Evolutionary conservation across 2,329 filamentous ascomycete species (phyloP), one percentile per base, ranked within the genome.

Genomic region (Stemphylium vesicarium): DNA sequence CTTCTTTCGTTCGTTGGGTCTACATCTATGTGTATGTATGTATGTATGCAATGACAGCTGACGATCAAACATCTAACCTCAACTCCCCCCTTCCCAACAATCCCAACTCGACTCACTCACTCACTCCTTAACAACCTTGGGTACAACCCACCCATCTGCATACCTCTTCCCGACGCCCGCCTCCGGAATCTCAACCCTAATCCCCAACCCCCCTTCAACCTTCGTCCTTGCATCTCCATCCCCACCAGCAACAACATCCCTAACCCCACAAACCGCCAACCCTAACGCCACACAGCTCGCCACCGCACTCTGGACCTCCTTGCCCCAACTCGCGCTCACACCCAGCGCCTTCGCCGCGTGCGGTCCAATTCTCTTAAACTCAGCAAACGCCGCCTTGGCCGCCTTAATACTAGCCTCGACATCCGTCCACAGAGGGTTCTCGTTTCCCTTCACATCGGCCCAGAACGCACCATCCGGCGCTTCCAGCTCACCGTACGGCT

Each of bases 91-190:
- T 10, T 18, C 20, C n/a, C n/a, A 20, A 24, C 37, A 3, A 12
- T 18, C 26, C 26, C 13, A 20, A 38, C 47, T 12, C 18, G 12
- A n/a, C 4, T 3, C 31, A 31, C 26, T 3, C 31, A 31, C 26
- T 49, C 39, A 66, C 31, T 22, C 44, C 55, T 67, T 69, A 12
- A 60, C 42, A 36, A 81, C 60, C 60, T 73, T 78, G 4, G 75
- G 78, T n/a, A 82, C 76, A 24, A 78, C 65, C 80, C 80, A 82
- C 62, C 77, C 79, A 40, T 73, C 72, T 22, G 75, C 70, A 70
- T 78, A 79, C 62, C 79, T 72, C 62, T 75, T 74, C 35, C 68
- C 75, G 42, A 60, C 66, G 44, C 65, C 76, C 6, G 67, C 63
- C 49, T 66, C 62, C 2, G 77, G 75, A 29, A 80, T 63, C 39